Evolutionary conservation across 2,329 filamentous ascomycete genomes (phyloP).

Genomic region (Hypoxylon sp.): DNA sequence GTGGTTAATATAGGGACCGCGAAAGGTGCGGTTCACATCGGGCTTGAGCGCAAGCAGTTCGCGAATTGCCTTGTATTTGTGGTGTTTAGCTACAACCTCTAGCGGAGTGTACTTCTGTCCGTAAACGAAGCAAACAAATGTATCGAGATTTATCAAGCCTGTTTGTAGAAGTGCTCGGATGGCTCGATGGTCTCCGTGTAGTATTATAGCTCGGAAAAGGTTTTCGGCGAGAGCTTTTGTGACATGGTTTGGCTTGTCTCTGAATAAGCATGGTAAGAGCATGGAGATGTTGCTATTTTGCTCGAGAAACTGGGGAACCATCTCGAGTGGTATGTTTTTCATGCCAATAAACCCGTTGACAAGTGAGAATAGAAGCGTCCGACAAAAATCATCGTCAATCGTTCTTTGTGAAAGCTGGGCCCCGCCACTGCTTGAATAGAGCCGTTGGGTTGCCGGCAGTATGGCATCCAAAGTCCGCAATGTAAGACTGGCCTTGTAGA

Average conservation of each 20-base stretch:
- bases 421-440: neutral
- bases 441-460: neutral
- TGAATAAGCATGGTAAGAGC: constrained; percentile 8
- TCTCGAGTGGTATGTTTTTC: constrained; percentile 5
- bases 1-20: neutral
- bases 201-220: constrained; percentile 23
- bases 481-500: neutral
- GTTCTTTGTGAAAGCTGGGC: neutral
- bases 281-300: constrained; percentile 5
- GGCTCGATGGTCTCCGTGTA: constrained; percentile 8
- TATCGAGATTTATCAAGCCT: constrained; percentile 9
- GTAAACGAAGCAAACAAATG: constrained; percentile 2
- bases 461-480: constrained; percentile 8
- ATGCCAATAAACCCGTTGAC: constrained; percentile 23
- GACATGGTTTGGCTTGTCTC: neutral
- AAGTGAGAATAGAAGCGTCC: constrained; percentile 16
- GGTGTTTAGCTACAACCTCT: constrained; percentile 14
- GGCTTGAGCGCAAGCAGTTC: constrained; percentile 10
- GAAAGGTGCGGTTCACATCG: neutral
- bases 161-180: constrained; percentile 8
- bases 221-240: constrained; percentile 22
- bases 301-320: constrained; percentile 1
- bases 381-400: constrained; percentile 5
- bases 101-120: constrained; percentile 11
- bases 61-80: neutral